Percentiles rank a stretch among this genome's conserved stretches.
Evolutionary conservation across 768 basidiomycete species (phyloP).

Genomic region (Pulveroboletus sp.): DNA sequence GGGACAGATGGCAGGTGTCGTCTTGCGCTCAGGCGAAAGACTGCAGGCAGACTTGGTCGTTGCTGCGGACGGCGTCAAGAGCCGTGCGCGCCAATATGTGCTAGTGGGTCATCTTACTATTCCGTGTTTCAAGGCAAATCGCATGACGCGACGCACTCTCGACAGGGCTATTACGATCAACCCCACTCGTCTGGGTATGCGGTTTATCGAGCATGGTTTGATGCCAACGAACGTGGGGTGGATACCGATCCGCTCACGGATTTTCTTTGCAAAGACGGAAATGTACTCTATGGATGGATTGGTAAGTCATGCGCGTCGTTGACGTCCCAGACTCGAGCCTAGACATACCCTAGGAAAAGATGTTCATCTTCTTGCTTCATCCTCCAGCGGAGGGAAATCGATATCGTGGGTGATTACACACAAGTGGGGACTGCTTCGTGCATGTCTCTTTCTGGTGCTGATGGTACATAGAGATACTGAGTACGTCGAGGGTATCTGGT

Average conservation of each 20-base stretch:
- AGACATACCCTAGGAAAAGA: conserved; percentile 6
- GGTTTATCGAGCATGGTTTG: conserved; percentile 28
- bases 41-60: conserved; percentile 25
- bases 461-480: conserved; percentile 16
- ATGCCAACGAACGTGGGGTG: conserved; percentile 18
- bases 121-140: background rate
- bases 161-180: conserved; percentile 24
- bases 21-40: conserved; percentile 13
- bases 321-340: background rate
- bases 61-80: conserved; percentile 27
- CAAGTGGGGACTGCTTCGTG: conserved; percentile 8
- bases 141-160: background rate
- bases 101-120: conserved; percentile 10
- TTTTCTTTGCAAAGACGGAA: conserved; percentile 17
- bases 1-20: conserved; percentile 9
- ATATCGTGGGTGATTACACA: conserved; percentile 23
- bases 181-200: conserved; percentile 26
- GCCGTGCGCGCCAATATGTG: conserved; percentile 18
- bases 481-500: conserved; percentile 20
- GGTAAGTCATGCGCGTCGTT: conserved; percentile 5
- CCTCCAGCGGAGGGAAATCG: conserved; percentile 7
- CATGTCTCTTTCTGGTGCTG: background rate
- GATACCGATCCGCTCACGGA: conserved; percentile 20
- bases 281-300: conserved; percentile 23
- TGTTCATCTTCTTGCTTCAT: conserved; percentile 20